Percentiles rank a stretch among this genome's conserved stretches.
phyloP scores from a whole-genome alignment of 1,139 yeast species.

The Candida anutae region DNA sequence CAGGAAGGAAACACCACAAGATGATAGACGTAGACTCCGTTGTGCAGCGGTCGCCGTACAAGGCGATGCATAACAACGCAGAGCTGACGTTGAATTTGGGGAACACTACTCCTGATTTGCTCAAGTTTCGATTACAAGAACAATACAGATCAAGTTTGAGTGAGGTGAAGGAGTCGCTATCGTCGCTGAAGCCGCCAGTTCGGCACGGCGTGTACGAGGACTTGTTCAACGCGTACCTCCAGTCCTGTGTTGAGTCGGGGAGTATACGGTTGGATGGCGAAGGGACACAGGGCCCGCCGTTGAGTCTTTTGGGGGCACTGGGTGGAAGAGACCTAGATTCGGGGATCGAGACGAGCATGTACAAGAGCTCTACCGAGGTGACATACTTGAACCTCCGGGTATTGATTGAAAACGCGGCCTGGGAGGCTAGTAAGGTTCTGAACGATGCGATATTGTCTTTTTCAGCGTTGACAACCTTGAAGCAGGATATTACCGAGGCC shows the following conservation, averaged over 20 bases:
- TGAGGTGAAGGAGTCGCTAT: conserved; percentile 13
- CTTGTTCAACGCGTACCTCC: conserved; percentile 32
- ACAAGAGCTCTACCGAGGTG: conserved; percentile 11
- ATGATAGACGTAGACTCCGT: conserved; percentile 32
- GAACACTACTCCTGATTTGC: conserved; percentile 36
- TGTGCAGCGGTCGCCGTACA: conserved; percentile 32
- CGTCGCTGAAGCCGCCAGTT: conserved; percentile 9
- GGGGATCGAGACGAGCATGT: background rate
- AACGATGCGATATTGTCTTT: conserved; percentile 30
- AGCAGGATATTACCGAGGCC: conserved; percentile 22
- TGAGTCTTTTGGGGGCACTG: too few species aligned
- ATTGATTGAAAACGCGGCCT: conserved; percentile 37
- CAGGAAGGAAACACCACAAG: too few species aligned
- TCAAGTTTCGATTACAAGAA: conserved; percentile 40
- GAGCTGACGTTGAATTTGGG: conserved; percentile 18
- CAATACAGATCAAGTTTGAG: conserved; percentile 24
- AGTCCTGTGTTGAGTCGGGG: conserved; percentile 25
- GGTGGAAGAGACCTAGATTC: conserved; percentile 11
- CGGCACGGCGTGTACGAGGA: conserved; percentile 21
- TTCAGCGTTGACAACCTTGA: conserved; percentile 21
- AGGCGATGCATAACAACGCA: conserved; percentile 22
- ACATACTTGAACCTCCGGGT: conserved; percentile 35
- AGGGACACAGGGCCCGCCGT: too few species aligned
- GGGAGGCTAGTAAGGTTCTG: conserved; percentile 32
- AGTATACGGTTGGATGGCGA: conserved; percentile 16